Percentiles rank a stretch among this genome's conserved stretches.
These are phyloP conservation scores for Annulohypoxylon bovei DNA, from an alignment of 495 filamentous ascomycete species.

Conservation along the genomic window DNA sequence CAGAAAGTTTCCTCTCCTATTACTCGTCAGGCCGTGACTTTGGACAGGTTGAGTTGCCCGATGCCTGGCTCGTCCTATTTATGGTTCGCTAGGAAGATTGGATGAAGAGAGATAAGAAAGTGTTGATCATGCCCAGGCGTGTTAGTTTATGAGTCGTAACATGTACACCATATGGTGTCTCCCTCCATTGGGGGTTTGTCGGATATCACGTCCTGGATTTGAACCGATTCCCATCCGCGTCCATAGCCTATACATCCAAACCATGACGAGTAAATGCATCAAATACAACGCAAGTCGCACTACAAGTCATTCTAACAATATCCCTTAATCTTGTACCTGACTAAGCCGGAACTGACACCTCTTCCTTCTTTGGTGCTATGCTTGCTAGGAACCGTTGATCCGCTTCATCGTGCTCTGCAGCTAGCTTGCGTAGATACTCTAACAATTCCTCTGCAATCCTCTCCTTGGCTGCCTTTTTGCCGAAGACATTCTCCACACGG, in stretches of 20 bases:
- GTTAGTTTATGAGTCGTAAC: not conserved
- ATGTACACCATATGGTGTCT: not conserved
- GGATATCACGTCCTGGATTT: not conserved
- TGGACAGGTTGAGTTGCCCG: not conserved
- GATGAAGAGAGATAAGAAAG: not conserved
- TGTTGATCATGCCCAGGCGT: not conserved
- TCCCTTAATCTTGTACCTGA: not conserved
- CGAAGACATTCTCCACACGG: constrained; percentile 37
- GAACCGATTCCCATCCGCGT: not conserved
- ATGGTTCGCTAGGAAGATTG: not conserved
- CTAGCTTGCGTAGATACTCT: constrained; percentile 30
- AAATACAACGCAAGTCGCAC: too few species aligned
- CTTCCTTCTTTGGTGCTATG: not conserved
- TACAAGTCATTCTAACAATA: not conserved
- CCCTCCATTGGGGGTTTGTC: not conserved
- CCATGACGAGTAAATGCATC: not conserved
- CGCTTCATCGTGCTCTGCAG: constrained; percentile 10
- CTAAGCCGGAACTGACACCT: not conserved
- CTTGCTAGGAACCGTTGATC: constrained; percentile 6
- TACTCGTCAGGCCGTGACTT: not conserved
- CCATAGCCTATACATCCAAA: not conserved
- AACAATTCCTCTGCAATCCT: constrained; percentile 47
- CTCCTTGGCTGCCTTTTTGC: constrained; percentile 43
- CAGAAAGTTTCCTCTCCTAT: not conserved
- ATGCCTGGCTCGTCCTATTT: not conserved